Percentiles rank a stretch among this genome's conserved stretches.
Evolutionary conservation across 2,329 filamentous ascomycete species (phyloP).

Genomic region (Penicillium sp.): DNA sequence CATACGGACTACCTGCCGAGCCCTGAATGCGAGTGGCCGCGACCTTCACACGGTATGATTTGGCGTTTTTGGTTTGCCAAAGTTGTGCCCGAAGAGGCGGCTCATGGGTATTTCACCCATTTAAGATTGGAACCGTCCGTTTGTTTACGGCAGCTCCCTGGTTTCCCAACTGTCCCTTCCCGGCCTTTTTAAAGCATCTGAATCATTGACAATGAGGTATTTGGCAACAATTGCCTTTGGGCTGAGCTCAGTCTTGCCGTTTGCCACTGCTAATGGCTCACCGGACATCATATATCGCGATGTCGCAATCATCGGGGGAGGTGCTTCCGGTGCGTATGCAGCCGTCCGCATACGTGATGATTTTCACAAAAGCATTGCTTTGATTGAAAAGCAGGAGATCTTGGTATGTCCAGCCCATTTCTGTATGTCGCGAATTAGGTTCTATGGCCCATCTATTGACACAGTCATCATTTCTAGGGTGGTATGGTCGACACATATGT

Average conservation of each 20-base stretch:
- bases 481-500: constrained; percentile 25
- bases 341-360: constrained; percentile 26
- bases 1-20: background rate
- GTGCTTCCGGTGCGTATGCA: constrained; percentile 27
- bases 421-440: background rate
- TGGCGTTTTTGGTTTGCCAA: too few relatives aligned
- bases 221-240: background rate
- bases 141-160: background rate
- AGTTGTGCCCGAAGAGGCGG: too few relatives aligned
- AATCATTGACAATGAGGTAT: background rate
- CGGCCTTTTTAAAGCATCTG: background rate
- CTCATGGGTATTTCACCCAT: too few relatives aligned
- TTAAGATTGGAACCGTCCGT: too few relatives aligned
- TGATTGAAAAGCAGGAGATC: constrained; percentile 23
- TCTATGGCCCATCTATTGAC: background rate
- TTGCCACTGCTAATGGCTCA: constrained; percentile 1
- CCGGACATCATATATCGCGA: constrained; percentile 18
- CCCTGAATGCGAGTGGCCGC: too few relatives aligned
- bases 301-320: constrained; percentile 26
- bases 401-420: constrained; percentile 11
- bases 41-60: too few relatives aligned
- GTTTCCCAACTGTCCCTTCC: background rate
- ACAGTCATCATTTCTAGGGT: constrained; percentile 8
- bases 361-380: constrained; percentile 20
- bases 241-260: constrained; percentile 1